These are phyloP conservation scores for Cenococcum geophilum DNA, from an alignment of 495 filamentous ascomycete species.

Conservation along the genomic window DNA sequence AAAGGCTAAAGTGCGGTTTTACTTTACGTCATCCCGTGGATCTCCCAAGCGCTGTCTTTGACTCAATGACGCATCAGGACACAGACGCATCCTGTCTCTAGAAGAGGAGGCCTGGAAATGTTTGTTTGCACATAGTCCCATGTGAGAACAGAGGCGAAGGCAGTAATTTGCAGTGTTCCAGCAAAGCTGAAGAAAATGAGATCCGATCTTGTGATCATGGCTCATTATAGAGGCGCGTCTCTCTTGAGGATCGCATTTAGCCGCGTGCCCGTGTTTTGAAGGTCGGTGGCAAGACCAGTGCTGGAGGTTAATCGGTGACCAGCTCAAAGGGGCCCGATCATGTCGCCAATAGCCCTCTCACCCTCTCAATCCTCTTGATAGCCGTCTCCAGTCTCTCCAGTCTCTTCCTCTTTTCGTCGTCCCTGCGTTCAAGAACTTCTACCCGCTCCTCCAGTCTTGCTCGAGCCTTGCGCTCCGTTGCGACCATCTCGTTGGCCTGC, in stretches of 20 bases:
- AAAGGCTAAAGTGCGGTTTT: too few relatives aligned
- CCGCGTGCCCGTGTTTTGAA: background rate
- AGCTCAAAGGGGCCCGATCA: constrained; percentile 9
- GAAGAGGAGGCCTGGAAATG: too few relatives aligned
- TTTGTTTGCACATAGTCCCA: too few relatives aligned
- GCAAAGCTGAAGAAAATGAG: too few relatives aligned
- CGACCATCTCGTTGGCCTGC: constrained; percentile 97
- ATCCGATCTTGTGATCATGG: too few relatives aligned
- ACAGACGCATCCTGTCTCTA: too few relatives aligned
- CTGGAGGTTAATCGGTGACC: background rate
- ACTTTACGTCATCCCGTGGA: too few relatives aligned
- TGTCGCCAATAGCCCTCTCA: constrained; percentile 52
- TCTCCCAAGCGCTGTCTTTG: too few relatives aligned
- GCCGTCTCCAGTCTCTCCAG: constrained; percentile 53
- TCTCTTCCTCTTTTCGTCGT: constrained; percentile 70
- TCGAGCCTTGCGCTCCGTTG: constrained; percentile 72
- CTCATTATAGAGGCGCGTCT: too few relatives aligned
- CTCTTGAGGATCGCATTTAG: background rate
- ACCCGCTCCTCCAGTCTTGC: constrained; percentile 68
- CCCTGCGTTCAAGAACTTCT: constrained; percentile 63
- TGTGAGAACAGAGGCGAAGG: too few relatives aligned
- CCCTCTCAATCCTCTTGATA: constrained; percentile 55
- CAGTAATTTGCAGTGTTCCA: too few relatives aligned
- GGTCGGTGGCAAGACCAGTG: background rate
- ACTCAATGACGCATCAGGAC: too few relatives aligned